Evolutionary conservation across 2,329 filamentous ascomycete genomes (phyloP), one percentile per base, ranked within the genome.

Genomic region (Botrytis aclada): DNA sequence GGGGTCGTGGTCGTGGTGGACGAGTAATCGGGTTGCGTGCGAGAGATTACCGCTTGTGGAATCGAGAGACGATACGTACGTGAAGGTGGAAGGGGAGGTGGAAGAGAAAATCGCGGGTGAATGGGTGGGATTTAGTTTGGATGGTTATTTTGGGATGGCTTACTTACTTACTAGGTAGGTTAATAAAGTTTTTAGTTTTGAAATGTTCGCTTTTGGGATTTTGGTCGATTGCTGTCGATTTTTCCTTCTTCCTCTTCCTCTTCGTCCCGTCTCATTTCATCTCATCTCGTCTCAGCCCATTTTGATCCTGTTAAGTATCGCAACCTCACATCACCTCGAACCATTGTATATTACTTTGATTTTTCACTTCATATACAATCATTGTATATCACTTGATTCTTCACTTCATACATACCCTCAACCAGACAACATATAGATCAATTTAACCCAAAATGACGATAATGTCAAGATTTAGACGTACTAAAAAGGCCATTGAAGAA

Each of bases 401-500:
- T 37, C 10, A 39, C 22, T 39, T 39, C 10, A 34, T 9, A 25
- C 34, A 12, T 25, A n/a, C n/a, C 25, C 29, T 47, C 14, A 14
- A 32, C n/a, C 2, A n/a, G 4, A 29, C 37, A 41, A 25, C 34
- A 56, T 41, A 54, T 37, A 54, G 39, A 18, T 6, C 18, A 32
- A 32, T 9, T 6, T 25, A 18, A 16, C 3, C 18, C 54, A 56
- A 39, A 6, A 90, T 90, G 88, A 86, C 88, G 61, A 84, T 90
- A 75, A 87, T 90, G 77, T 86, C 84, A 8, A 83, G 85, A 72
- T 84, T 90, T 78, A 85, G 82, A 78, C 83, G 82, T 75, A 85
- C 85, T 75, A 85, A 85, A 73, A 84, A 87, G 78, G 85, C 87
- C 70, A 86, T 87, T 75, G 88, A 89, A 79, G 85, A 88, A 67